Evolutionary conservation across 148 eudicot species (phyloP), one percentile per base, ranked within the genome.

Genomic region (Cornus controversa): DNA sequence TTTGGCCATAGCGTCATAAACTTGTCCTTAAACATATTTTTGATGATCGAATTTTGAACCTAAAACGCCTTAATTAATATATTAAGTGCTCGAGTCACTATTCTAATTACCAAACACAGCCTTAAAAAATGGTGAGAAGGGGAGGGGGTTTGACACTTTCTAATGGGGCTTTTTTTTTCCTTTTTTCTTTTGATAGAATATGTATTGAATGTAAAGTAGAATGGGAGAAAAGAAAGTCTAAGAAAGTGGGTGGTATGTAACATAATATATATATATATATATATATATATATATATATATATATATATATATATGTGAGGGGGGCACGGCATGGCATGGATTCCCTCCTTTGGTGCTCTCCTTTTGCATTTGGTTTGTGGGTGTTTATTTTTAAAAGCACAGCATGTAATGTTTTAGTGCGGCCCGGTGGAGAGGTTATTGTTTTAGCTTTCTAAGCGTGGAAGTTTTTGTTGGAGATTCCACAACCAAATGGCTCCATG

Each of bases 381-480:
- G 70, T 26, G 14, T 18, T 31, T n/a, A n/a, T n/a, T 40, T 74
- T 11, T 34, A 57, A 74, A 74, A 60, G 65, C 58, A 63, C 18
- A 63, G 10, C 14, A 18, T 27, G 62, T 53, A 23, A 13, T 47
- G 57, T 34, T 42, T 70, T 65, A 50, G 72, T n/a, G n/a, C n/a
- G n/a, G n/a, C n/a, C n/a, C n/a, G n/a, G n/a, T 77, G 80, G 66
- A 40, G 71, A 64, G 18, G 31, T 72, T 69, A 42, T 54, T n/a
- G 63, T 69, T 85, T 40, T 84, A 66, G 82, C 97, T 91, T 93
- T 90, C 77, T 84, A 90, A 90, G 98, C 95, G 98, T 93, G 95
- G 86, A 77, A 86, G 82, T 79, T 83, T 90, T 88, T 84, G 95
- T 93, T 90, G 98, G 93, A 87, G 92, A 87, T 87, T 91, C 93